Evolutionary conservation across 2,329 filamentous ascomycete species (phyloP).

Genomic region (Pseudogymnoascus sp.): DNA sequence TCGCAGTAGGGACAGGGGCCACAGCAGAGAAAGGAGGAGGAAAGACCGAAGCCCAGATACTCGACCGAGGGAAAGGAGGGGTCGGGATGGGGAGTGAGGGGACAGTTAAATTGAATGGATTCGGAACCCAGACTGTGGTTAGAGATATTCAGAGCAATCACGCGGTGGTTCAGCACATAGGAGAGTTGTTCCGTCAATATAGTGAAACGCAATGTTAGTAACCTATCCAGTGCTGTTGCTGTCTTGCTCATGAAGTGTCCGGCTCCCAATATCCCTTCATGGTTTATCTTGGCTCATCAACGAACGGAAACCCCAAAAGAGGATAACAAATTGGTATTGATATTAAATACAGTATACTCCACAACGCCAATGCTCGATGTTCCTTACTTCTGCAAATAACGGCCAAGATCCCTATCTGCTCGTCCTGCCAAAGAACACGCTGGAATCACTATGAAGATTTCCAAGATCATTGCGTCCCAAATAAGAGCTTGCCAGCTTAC

Average conservation of each 20-base stretch:
- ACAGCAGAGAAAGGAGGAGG: not conserved
- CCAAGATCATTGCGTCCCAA: slow-evolving; percentile 92
- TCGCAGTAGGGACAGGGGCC: not conserved
- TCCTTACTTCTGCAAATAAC: too few species aligned
- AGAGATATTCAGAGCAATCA: not conserved
- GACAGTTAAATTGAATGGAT: not conserved
- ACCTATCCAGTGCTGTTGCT: not conserved
- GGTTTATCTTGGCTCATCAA: not conserved
- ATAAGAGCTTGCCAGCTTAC: slow-evolving; percentile 86
- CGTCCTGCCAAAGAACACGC: slow-evolving; percentile 85
- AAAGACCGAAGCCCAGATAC: not conserved
- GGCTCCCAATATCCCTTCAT: not conserved
- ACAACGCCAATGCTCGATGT: too few species aligned
- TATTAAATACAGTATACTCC: not conserved
- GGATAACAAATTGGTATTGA: not conserved
- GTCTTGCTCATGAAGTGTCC: too few species aligned
- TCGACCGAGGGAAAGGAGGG: not conserved
- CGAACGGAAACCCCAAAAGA: too few species aligned
- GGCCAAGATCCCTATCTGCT: too few species aligned
- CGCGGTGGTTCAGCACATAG: not conserved
- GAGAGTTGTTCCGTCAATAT: not conserved
- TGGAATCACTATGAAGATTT: slow-evolving; percentile 97
- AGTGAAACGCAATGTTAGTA: not conserved
- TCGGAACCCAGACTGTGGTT: too few species aligned
- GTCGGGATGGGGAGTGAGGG: not conserved